Conservation (phyloP, 225 moss, liverwort and hornwort genomes). For the Pleurozium schreberi region DNA sequence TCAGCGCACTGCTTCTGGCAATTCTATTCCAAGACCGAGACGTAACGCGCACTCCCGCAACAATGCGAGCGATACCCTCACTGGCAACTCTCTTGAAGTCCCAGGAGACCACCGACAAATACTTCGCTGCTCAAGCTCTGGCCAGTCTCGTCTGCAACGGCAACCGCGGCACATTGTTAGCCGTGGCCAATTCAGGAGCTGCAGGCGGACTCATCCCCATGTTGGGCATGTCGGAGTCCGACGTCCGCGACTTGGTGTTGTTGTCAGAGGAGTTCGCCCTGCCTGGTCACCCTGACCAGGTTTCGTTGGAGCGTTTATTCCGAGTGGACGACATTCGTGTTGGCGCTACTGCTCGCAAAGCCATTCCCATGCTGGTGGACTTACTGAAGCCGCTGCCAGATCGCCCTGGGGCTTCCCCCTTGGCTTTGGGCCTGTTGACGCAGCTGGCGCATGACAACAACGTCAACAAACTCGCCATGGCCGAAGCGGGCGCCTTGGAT, state of each 20-base stretch:
- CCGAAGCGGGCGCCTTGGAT: constrained; percentile 94
- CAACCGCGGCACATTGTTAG: constrained; percentile 88
- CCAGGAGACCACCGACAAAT: constrained; percentile 81
- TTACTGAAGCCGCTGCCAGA: constrained; percentile 88
- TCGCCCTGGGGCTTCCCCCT: constrained; percentile 91
- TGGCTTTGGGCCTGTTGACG: constrained; percentile 77
- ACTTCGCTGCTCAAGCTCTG: constrained; percentile 95
- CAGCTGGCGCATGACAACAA: constrained; percentile 91
- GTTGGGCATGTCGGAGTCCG: constrained; percentile 79
- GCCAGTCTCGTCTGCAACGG: constrained; percentile 98
- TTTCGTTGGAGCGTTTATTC: constrained; percentile 86
- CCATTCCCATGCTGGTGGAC: constrained; percentile 91
- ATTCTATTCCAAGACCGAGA: constrained; percentile 96
- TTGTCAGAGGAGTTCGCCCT: constrained; percentile 79
- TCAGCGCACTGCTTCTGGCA: constrained; percentile 82
- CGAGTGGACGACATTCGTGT: constrained; percentile 94
- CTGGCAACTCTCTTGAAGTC: constrained; percentile 91
- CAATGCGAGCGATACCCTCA: constrained; percentile 91
- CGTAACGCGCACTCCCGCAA: constrained; percentile 94
- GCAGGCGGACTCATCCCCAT: constrained; percentile 86
- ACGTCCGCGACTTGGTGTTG: constrained; percentile 69
- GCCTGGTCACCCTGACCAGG: constrained; percentile 80
- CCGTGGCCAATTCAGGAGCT: constrained; percentile 98
- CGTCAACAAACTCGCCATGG: constrained; percentile 94
- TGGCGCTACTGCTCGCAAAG: constrained; percentile 93